phyloP scores from a whole-genome alignment of 2,329 filamentous ascomycete species.

The Camillea tinctor region DNA sequence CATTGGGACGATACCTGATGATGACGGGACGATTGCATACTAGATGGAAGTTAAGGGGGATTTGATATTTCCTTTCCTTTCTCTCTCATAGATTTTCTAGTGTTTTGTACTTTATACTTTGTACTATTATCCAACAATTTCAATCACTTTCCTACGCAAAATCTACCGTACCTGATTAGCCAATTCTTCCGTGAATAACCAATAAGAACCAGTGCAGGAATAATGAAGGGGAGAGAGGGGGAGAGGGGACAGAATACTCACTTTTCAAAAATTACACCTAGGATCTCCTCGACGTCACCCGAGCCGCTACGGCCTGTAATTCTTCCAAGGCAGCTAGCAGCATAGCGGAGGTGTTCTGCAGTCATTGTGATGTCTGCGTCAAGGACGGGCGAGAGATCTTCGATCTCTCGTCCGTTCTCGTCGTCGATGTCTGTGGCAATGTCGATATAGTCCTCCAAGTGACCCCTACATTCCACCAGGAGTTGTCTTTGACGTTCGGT shows the following conservation, averaged over 20 bases:
- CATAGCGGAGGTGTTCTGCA: conserved; percentile 82
- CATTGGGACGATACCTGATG: conserved; percentile 16
- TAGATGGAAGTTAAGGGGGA: neutral
- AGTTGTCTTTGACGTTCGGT: conserved; percentile 86
- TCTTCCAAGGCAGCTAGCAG: conserved; percentile 74
- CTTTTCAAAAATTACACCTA: conserved; percentile 98
- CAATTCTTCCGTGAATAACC: neutral
- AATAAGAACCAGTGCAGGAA: too few relatives aligned
- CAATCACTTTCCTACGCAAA: conserved; percentile 54
- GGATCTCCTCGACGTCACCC: conserved; percentile 90
- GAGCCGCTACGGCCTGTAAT: conserved; percentile 85
- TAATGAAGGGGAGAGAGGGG: too few relatives aligned
- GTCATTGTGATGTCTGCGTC: conserved; percentile 84
- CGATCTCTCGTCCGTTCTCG: conserved; percentile 12
- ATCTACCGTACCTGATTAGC: conserved; percentile 37
- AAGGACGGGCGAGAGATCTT: conserved; percentile 22
- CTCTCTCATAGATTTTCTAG: neutral
- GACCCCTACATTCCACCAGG: conserved; percentile 67
- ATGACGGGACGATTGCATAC: conserved; percentile 6
- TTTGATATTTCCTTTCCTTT: conserved; percentile 1
- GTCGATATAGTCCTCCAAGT: conserved; percentile 71
- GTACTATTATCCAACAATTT: conserved; percentile 18
- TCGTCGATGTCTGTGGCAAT: conserved; percentile 44
- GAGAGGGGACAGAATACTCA: conserved; percentile 47
- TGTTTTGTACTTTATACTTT: conserved; percentile 2